Percentiles rank a stretch among this genome's conserved stretches.
Evolutionary conservation across 2,329 filamentous ascomycete species (phyloP).

Genomic region (Calcarisporium arbuscula): DNA sequence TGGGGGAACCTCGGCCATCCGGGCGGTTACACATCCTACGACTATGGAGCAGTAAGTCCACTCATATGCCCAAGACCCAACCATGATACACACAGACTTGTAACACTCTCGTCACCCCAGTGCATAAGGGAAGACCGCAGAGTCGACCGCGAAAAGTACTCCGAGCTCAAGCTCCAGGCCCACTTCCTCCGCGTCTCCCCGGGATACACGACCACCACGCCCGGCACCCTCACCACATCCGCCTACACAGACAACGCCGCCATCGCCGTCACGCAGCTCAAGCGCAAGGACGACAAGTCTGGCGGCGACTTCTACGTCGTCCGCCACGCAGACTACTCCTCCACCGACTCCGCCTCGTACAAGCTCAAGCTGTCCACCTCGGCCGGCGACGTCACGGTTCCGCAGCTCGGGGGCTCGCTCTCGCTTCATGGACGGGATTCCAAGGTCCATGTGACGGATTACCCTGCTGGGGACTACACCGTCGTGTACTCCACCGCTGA

Average conservation of each 20-base stretch:
- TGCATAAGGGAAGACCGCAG: conserved; percentile 62
- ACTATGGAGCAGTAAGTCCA: conserved; percentile 39
- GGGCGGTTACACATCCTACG: conserved; percentile 55
- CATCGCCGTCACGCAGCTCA: conserved; percentile 56
- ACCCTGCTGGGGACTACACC: conserved; percentile 51
- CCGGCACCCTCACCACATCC: conserved; percentile 42
- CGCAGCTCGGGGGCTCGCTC: conserved; percentile 50
- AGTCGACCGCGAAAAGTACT: conserved; percentile 68
- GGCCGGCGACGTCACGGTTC: conserved; percentile 49
- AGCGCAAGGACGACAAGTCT: conserved; percentile 44
- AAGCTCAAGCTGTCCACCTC: conserved; percentile 56
- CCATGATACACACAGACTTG: too few relatives aligned
- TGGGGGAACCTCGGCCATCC: conserved; percentile 75
- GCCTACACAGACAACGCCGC: conserved; percentile 45
- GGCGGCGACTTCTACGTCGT: conserved; percentile 59
- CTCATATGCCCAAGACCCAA: neutral
- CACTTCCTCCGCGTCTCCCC: conserved; percentile 71
- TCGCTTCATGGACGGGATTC: conserved; percentile 58
- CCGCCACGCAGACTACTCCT: conserved; percentile 61
- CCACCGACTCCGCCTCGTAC: conserved; percentile 51
- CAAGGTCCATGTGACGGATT: conserved; percentile 62
- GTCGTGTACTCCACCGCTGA: conserved; percentile 65
- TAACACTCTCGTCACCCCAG: conserved; percentile 16
- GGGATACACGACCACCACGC: conserved; percentile 56
- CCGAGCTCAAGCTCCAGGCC: conserved; percentile 68